A percentile compares a stretch with the other conserved stretches of the same genome.
These are phyloP conservation scores for Trichosporon asahii DNA, from an alignment of 1,284 basidiomycete species.

Conservation along the genomic window DNA sequence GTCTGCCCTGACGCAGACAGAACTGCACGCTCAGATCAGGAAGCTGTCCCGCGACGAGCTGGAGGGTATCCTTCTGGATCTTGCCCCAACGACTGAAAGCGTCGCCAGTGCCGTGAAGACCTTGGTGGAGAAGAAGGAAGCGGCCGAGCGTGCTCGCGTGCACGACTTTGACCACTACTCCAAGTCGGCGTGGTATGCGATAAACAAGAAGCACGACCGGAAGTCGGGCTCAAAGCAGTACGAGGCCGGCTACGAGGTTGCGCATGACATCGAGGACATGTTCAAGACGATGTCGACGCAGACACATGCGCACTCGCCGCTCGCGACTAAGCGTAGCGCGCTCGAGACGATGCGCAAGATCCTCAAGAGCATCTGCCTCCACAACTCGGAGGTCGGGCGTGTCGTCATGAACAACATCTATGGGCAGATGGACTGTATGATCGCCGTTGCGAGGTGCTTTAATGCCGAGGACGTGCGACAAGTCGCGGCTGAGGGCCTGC, in stretches of 20 bases:
- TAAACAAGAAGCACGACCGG: constrained; percentile 1
- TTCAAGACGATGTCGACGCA: not conserved
- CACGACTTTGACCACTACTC: constrained; percentile 3
- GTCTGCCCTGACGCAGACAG: not conserved
- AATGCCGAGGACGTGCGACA: not conserved
- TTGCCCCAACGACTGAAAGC: not conserved
- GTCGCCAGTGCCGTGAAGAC: not conserved
- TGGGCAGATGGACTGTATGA: not conserved
- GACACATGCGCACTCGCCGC: not conserved
- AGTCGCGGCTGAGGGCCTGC: not conserved
- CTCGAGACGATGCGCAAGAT: constrained; percentile 12
- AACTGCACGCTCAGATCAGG: not conserved
- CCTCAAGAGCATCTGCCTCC: constrained; percentile 7
- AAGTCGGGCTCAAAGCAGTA: not conserved
- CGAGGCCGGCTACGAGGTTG: not conserved
- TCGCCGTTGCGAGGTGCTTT: not conserved
- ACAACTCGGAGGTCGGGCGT: not conserved
- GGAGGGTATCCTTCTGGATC: not conserved
- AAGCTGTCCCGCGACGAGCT: not conserved
- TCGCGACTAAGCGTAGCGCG: not conserved
- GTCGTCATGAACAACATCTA: not conserved
- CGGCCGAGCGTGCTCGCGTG: not conserved
- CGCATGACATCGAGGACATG: not conserved
- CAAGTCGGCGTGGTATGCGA: not conserved
- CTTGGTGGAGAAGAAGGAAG: not conserved